These are phyloP conservation scores for Talaromyces sp. DNA, from an alignment of 2,329 filamentous ascomycete species.

Conservation along the genomic window DNA sequence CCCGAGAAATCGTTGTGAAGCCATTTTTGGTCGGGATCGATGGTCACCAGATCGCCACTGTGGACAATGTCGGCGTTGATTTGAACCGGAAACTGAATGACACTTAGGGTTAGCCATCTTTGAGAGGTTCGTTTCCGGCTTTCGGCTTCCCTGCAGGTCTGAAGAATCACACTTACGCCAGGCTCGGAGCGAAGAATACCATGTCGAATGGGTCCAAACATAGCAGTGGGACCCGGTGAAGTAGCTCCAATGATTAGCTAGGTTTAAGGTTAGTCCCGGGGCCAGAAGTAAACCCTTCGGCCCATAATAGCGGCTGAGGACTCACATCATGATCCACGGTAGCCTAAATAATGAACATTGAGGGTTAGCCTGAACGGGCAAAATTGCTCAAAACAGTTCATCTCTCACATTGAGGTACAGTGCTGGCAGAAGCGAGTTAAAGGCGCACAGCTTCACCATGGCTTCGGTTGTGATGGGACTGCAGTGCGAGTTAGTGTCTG, in stretches of 20 bases:
- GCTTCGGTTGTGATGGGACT: not conserved
- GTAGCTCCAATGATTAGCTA: not conserved
- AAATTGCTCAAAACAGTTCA: not conserved
- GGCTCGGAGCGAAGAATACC: not conserved
- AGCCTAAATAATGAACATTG: not conserved
- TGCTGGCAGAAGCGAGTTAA: slow-evolving; percentile 1
- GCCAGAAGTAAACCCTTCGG: not conserved
- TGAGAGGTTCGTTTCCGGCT: not conserved
- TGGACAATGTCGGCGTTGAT: not conserved
- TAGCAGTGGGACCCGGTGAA: not conserved
- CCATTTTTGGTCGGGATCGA: not conserved
- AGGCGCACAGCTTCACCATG: not conserved
- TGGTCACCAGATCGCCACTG: not conserved
- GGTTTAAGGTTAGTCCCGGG: not conserved
- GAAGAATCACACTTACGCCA: not conserved
- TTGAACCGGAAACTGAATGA: not conserved
- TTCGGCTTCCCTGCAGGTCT: not conserved
- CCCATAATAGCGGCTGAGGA: not conserved
- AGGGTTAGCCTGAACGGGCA: not conserved
- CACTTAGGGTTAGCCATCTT: not conserved
- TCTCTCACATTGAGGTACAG: not conserved
- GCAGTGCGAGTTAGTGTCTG: not conserved
- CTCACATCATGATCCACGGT: not conserved
- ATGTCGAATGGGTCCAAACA: not conserved
- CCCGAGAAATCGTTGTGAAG: not conserved